phyloP scores from a whole-genome alignment of 208 protist species.

The Trypanosoma rangeli region DNA sequence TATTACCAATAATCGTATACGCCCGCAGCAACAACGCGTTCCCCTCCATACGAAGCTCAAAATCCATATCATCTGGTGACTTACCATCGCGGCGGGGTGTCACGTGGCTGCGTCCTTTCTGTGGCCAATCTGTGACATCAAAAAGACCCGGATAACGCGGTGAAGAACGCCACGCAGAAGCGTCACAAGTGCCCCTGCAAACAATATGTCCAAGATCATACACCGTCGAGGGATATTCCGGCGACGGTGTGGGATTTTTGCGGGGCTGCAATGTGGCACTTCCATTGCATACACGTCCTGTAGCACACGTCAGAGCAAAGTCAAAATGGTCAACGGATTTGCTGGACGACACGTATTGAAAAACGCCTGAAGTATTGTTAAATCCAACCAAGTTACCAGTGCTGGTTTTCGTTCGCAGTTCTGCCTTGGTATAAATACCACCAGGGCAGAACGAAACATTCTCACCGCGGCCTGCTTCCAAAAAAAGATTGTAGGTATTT shows the following conservation, averaged over 20 bases:
- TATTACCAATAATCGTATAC: slow-evolving; percentile 75
- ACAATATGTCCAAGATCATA: slow-evolving; percentile 68
- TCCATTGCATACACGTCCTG: slow-evolving; percentile 28
- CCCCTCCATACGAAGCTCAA: slow-evolving; percentile 47
- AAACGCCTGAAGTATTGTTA: slow-evolving; percentile 33
- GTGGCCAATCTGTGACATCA: slow-evolving; percentile 33
- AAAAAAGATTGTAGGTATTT: slow-evolving; percentile 15
- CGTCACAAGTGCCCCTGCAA: slow-evolving; percentile 81
- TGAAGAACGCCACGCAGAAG: slow-evolving; percentile 48
- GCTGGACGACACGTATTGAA: slow-evolving; percentile 50
- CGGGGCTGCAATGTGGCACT: slow-evolving; percentile 35
- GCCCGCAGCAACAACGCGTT: slow-evolving; percentile 63
- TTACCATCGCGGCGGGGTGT: slow-evolving; percentile 55
- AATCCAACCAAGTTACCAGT: slow-evolving; percentile 23
- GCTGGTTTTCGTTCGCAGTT: slow-evolving; percentile 1
- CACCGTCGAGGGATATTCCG: slow-evolving; percentile 26
- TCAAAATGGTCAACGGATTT: slow-evolving; percentile 49
- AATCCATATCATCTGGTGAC: slow-evolving; percentile 52
- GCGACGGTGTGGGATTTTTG: background rate
- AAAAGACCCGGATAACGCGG: slow-evolving; percentile 37
- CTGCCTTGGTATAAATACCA: slow-evolving; percentile 13
- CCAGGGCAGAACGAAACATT: slow-evolving; percentile 15
- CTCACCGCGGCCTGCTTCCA: background rate
- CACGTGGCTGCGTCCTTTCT: slow-evolving; percentile 24
- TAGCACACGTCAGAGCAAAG: slow-evolving; percentile 53